phyloP scores from a whole-genome alignment of 2,329 filamentous ascomycete species.

The Emmonsiellopsis sp. region DNA sequence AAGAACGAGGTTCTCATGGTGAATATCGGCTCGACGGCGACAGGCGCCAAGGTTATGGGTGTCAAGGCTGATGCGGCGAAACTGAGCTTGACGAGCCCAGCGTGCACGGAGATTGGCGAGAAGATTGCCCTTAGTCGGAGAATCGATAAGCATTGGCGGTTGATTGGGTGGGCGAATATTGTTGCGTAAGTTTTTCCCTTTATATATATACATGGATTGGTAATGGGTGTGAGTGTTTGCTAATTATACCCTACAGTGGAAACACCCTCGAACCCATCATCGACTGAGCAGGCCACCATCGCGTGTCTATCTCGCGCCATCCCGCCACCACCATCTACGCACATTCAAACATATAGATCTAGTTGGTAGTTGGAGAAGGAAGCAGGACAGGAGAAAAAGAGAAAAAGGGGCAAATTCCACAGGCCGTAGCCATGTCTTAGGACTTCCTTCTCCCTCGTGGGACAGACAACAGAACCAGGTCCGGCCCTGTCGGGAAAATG shows the following conservation, averaged over 20 bases:
- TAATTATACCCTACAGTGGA: conserved; percentile 23
- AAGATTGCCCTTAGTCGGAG: conserved; percentile 93
- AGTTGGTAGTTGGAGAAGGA: neutral
- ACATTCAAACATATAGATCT: too few relatives aligned
- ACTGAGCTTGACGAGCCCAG: conserved; percentile 82
- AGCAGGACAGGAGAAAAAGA: neutral
- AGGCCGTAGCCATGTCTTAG: too few relatives aligned
- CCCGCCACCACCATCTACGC: neutral
- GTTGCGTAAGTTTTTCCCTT: conserved; percentile 40
- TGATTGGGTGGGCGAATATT: conserved; percentile 85
- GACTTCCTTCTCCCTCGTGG: too few relatives aligned
- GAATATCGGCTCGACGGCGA: conserved; percentile 96
- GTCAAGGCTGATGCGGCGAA: conserved; percentile 98
- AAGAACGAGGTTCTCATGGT: conserved; percentile 99
- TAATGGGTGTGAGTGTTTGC: neutral
- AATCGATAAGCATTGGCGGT: conserved; percentile 98
- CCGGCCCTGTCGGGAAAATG: too few relatives aligned
- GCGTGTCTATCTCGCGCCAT: neutral
- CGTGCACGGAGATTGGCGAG: conserved; percentile 94
- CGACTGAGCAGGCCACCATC: conserved; percentile 22
- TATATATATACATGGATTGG: conserved; percentile 6
- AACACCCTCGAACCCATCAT: conserved; percentile 39
- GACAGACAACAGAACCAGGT: too few relatives aligned
- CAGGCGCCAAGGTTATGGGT: conserved; percentile 91
- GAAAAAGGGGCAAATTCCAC: neutral